Conservation (phyloP, 2,329 filamentous ascomycete species). For the Dothiorella sarmentorum region DNA sequence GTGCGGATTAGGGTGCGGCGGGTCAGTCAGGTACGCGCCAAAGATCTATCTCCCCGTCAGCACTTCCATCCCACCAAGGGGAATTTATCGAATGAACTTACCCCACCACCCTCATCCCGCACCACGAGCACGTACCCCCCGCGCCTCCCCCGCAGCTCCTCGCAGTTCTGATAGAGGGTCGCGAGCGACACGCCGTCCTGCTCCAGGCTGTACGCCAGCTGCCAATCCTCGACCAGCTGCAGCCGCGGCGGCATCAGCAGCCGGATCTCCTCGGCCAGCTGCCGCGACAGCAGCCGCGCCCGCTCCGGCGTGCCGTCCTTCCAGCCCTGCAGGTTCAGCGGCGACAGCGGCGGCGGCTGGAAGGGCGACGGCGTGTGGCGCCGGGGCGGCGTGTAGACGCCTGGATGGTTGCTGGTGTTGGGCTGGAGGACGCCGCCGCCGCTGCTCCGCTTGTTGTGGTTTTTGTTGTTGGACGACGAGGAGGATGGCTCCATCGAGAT, state of each 20-base stretch:
- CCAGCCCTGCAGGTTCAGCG: slow-evolving; percentile 68
- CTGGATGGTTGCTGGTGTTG: slow-evolving; percentile 46
- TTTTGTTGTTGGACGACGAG: slow-evolving; percentile 18
- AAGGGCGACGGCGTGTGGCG: slow-evolving; percentile 74
- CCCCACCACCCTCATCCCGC: slow-evolving; percentile 69
- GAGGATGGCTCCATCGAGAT: slow-evolving; percentile 47
- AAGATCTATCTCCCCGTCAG: slow-evolving; percentile 56
- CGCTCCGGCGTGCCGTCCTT: slow-evolving; percentile 55
- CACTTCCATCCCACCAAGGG: neutral
- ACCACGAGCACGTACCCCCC: slow-evolving; percentile 90
- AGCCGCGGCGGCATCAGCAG: slow-evolving; percentile 82
- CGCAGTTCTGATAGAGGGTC: slow-evolving; percentile 80
- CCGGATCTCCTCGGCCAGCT: slow-evolving; percentile 88
- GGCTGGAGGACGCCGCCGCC: neutral
- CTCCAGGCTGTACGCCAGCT: slow-evolving; percentile 81
- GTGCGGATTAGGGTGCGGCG: slow-evolving; percentile 73
- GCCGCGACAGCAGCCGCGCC: slow-evolving; percentile 65
- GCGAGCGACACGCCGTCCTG: slow-evolving; percentile 84
- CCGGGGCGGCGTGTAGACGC: slow-evolving; percentile 58
- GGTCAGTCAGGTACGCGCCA: slow-evolving; percentile 89
- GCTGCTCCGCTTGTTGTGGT: neutral
- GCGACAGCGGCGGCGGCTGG: slow-evolving; percentile 83
- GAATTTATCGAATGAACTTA: slow-evolving; percentile 52
- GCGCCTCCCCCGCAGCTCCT: slow-evolving; percentile 61
- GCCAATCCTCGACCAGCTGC: slow-evolving; percentile 85